These are phyloP conservation scores for Lachnellula suecica DNA, from an alignment of 2,329 filamentous ascomycete species.

Conservation along the genomic window DNA sequence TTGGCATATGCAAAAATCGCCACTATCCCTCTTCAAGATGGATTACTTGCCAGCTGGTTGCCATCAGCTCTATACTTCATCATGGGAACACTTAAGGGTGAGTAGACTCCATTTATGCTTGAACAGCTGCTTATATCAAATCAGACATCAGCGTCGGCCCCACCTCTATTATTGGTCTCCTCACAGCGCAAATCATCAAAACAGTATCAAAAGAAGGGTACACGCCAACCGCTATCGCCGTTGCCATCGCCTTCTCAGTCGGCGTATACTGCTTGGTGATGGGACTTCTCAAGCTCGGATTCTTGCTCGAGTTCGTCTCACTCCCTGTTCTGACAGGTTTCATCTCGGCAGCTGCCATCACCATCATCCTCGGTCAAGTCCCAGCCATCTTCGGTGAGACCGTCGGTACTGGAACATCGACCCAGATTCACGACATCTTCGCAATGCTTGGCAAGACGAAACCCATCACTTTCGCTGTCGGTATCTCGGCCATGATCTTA, in stretches of 20 bases:
- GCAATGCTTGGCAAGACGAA: slow-evolving; percentile 55
- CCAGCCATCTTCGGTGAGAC: slow-evolving; percentile 35
- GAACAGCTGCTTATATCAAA: slow-evolving; percentile 41
- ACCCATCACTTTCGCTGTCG: slow-evolving; percentile 48
- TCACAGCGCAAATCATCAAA: slow-evolving; percentile 61
- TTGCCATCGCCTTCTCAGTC: slow-evolving; percentile 62
- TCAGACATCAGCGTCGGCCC: slow-evolving; percentile 39
- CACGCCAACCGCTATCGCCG: slow-evolving; percentile 54
- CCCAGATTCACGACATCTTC: slow-evolving; percentile 60
- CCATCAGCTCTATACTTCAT: slow-evolving; percentile 56
- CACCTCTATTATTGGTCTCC: slow-evolving; percentile 63
- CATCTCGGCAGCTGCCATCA: slow-evolving; percentile 65
- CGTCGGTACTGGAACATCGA: slow-evolving; percentile 50
- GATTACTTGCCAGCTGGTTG: slow-evolving; percentile 59
- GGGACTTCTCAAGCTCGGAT: slow-evolving; percentile 62
- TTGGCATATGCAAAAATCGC: slow-evolving; percentile 62
- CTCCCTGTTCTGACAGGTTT: slow-evolving; percentile 64
- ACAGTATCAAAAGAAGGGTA: slow-evolving; percentile 50
- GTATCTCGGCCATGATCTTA: slow-evolving; percentile 56
- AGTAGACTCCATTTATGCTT: slow-evolving; percentile 5
- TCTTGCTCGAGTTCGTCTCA: slow-evolving; percentile 66
- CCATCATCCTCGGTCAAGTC: slow-evolving; percentile 64
- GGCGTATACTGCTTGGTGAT: slow-evolving; percentile 60
- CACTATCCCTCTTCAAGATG: slow-evolving; percentile 60
- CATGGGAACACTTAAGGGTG: slow-evolving; percentile 62